Evolutionary conservation across 2,329 filamentous ascomycete genomes (phyloP), one percentile per base, ranked within the genome.

Genomic region (Colletotrichum spaethianum): DNA sequence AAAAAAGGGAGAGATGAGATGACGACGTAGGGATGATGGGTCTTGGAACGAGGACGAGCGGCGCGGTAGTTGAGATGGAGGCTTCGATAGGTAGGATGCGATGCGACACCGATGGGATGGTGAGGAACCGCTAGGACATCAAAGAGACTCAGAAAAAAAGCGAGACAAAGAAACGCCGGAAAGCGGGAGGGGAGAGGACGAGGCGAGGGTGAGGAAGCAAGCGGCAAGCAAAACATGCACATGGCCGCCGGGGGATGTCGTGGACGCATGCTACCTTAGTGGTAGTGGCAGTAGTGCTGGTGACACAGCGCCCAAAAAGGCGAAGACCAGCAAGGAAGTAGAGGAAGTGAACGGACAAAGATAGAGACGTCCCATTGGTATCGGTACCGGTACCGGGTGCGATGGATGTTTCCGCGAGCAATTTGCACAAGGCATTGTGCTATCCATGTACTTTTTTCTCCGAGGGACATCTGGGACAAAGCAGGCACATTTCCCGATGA

Each of bases 1-100:
- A n/a, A 28, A 63, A 11, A 50, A 63, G 46, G 61, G 48, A 55
- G 48, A 31, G 48, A 40, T 33, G 26, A 55, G 48, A 63, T 40
- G 61, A 63, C 61, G 48, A 38, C n/a, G 23, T 28, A 63, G 33
- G 36, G 48, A 55, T 40, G 48, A 16, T 42, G 7, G 7, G 52
- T 44, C 36, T 26, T 18, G 55, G 61, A 46, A 40, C 23, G 60
- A 40, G 46, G 46, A 48, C n/a, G 40, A 26, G 38, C 52, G 40
- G 42, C 5, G 38, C 36, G 52, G 53, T 38, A 65, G 46, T 52
- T 52, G 33, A 28, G 23, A 63, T 40, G 57, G 11, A 20, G 23
- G 55, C n/a, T 66, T 46, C 26, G 46, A 67, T 16, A 26, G 28
- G 64, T 20, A 12, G 44, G 33, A 28, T 50, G 36, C 9, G 59